A percentile compares a stretch with the other conserved stretches of the same genome.
These are phyloP conservation scores for Syzygium aqueum DNA, from an alignment of 345 rosid species.

Conservation along the genomic window DNA sequence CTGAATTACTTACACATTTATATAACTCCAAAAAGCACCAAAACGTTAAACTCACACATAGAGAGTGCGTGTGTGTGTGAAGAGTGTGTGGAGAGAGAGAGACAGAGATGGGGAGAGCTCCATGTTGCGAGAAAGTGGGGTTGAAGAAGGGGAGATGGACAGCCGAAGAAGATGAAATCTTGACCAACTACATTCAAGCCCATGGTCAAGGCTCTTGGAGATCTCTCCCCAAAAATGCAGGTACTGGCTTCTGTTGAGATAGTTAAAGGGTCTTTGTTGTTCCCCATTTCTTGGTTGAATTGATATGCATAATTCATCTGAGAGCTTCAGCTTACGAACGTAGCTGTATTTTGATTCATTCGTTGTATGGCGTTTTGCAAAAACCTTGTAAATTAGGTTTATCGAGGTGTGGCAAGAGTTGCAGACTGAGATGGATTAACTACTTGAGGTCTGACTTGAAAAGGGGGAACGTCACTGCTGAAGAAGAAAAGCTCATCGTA, in stretches of 20 bases:
- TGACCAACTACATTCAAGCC: conserved; percentile 50
- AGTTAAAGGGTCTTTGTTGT: background rate
- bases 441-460: conserved; percentile 70
- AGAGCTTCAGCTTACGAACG: background rate
- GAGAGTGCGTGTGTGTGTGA: background rate
- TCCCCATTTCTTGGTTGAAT: background rate
- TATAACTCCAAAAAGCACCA: background rate
- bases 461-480: conserved; percentile 72
- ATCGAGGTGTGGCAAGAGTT: conserved; percentile 89
- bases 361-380: background rate
- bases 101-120: conserved; percentile 67
- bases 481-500: conserved; percentile 69
- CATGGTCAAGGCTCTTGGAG: conserved; percentile 90
- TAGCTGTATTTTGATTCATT: background rate
- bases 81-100: background rate
- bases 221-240: conserved; percentile 81
- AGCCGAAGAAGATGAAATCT: conserved; percentile 62
- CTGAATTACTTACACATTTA: background rate
- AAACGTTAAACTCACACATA: background rate
- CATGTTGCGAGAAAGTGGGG: conserved; percentile 85
- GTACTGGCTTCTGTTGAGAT: conserved; percentile 15
- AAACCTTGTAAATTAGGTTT: conserved; percentile 28
- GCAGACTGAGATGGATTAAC: conserved; percentile 92
- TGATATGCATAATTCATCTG: background rate
- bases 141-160: conserved; percentile 88